phyloP scores from a whole-genome alignment of 208 protist genomes.

The Acanthamoeba polyphaga region DNA sequence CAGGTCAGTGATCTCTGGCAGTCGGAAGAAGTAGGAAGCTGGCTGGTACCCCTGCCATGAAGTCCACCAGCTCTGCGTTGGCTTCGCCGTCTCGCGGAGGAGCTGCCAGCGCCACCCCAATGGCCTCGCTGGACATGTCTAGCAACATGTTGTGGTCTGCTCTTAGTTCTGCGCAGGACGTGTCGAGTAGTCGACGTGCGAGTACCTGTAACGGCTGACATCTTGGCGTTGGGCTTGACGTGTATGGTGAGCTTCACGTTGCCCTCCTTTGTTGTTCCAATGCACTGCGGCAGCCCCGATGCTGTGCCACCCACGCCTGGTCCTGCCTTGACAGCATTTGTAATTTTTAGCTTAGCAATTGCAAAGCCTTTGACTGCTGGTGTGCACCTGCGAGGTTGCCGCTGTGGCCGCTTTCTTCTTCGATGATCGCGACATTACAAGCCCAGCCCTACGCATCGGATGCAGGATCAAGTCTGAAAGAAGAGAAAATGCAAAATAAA shows the following conservation, averaged over 20 bases:
- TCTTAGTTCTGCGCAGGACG: no score
- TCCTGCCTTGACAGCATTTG: not conserved
- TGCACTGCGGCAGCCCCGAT: not conserved
- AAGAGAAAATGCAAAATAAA: not conserved
- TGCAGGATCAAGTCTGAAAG: not conserved
- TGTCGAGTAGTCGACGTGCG: no score
- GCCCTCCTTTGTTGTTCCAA: not conserved
- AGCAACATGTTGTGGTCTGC: not conserved
- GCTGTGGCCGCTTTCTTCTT: not conserved
- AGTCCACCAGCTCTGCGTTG: slow-evolving; percentile 54
- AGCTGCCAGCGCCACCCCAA: slow-evolving; percentile 42
- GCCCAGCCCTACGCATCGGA: not conserved
- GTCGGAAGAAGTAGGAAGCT: not conserved
- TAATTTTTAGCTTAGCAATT: no score
- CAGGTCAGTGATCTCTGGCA: not conserved
- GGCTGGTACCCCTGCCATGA: slow-evolving; percentile 23
- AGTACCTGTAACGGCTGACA: slow-evolving; percentile 42
- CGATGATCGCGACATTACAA: not conserved
- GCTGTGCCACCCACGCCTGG: not conserved
- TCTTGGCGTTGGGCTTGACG: slow-evolving; percentile 68
- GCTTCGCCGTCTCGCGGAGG: slow-evolving; percentile 56
- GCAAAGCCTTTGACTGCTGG: no score
- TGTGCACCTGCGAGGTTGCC: no score
- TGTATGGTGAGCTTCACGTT: slow-evolving; percentile 40
- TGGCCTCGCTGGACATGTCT: slow-evolving; percentile 21